Base-by-base conservation (phyloP, 345 rosid species). In the Zanthoxylum bungeanum region DNA sequence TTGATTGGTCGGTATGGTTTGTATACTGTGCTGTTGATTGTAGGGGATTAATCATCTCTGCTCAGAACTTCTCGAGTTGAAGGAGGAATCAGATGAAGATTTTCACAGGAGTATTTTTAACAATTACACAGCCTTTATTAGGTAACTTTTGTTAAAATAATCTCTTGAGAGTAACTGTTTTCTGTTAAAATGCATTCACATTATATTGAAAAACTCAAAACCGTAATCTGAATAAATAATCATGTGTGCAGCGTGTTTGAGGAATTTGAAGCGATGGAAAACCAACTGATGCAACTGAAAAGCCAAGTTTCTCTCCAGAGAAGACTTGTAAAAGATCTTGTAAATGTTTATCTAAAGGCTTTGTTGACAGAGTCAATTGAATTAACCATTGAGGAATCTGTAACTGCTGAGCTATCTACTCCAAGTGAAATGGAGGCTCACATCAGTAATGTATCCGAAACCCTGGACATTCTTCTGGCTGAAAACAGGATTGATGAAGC, bases 21-120 rank as follows among this genome's bases (percentile, higher is more conserved):
- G 4, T 4, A 40, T 5, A n/a, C 36, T 51, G 63, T 30, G 59
- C 27, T 24, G 53, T 30, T 59, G 56, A 24, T 63, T 71, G 57
- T 31, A 87, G 90, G 94, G 91, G 27, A 84, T 87, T 52, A 81
- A 76, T 31, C 85, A 80, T 70, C 86, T 87, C 36, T 82, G 86
- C 61, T 81, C 81, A 30, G 94, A 89, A 74, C 74, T 87, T 21
- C 57, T 85, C 16, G 91, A 87, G 81, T 75, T 84, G 21, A 85
- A 87, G 84, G 87, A 49, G 36, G 81, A 78, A 42, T 89, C 91
- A 0, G 87, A 84, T 64, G 88, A 82, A 77, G 91, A 87, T 69
- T 87, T 89, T 70, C 82, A 78, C 63, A 57, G 63, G 66, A 85
- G 75, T 46, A 74, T 85, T 40, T 77, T 78, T 47, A 56, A 79